Evolutionary conservation across 1,284 basidiomycete species (phyloP), one percentile per base, ranked within the genome.

Genomic region (Cystobasidium pallidum): DNA sequence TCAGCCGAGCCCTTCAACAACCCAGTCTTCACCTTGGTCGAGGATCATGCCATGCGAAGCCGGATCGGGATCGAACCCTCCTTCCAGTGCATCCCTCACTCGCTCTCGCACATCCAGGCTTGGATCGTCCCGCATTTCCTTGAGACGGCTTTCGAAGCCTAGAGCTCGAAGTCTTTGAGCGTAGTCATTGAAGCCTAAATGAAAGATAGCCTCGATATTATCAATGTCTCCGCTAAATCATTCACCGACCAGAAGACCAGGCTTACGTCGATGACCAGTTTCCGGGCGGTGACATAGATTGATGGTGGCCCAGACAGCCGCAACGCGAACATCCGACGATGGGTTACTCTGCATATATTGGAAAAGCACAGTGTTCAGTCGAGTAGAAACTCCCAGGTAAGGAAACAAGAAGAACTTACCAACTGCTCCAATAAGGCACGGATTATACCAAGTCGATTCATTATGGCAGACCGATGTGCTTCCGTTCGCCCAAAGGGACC

Each of bases 61-160:
- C 19, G 55, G 43, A 70, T 70, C 64, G 8, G 71, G 43, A 26
- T 66, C 63, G 54, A 66, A 61, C 3, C 39, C 57, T 26, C 30
- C 70, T 58, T 77, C 75, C n/a, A 74, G 43, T n/a, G 76, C 66
- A 43, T 78, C 76, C 43, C 72, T 36, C 30, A 78, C 77, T 39
- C 77, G 57, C 70, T 78, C 77, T 34, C 77, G 45, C 2, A 77
- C 77, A 21, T 78, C 75, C 26, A 77, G 28, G 24, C 68, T 73
- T 13, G 73, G 58, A 30, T 78, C 77, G 3, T 74, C 72, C 58
- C 70, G 63, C 66, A 78, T 70, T 43, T 70, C 65, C 41, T 73
- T 64, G 41, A 78, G 55, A 66, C 63, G 66, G 2, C 34, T 59
- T 13, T 77, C 76, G 24, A 78, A 64, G 3, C 77, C 77, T 21